Percentiles rank a stretch among this genome's conserved stretches.
These are phyloP conservation scores for Furcasterigmium sp. DNA, from an alignment of 2,329 filamentous ascomycete genomes.

Conservation along the genomic window DNA sequence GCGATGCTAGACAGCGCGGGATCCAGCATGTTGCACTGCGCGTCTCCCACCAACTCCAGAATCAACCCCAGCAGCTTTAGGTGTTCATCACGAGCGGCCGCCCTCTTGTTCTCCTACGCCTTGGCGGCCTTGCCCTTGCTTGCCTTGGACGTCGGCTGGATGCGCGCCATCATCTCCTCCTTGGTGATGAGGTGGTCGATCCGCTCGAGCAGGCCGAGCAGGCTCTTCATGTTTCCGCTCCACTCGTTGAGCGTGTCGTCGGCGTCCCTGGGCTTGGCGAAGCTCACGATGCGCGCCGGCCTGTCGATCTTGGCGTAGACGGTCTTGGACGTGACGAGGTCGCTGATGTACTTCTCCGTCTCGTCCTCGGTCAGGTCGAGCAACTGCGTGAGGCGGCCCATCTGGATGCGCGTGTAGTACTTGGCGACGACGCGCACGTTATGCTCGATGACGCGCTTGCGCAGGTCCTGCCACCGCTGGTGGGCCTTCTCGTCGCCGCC, in stretches of 20 bases:
- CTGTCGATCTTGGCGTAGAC: conserved; percentile 97
- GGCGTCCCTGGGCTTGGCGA: conserved; percentile 89
- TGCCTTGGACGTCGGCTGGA: conserved; percentile 55
- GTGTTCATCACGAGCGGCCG: neutral
- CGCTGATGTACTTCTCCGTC: conserved; percentile 98
- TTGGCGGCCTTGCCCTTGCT: conserved; percentile 31
- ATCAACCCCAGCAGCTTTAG: too few relatives aligned
- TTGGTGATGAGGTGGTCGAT: conserved; percentile 99
- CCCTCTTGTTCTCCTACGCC: conserved; percentile 20
- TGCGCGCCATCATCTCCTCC: conserved; percentile 99
- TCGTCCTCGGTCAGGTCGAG: conserved; percentile 91
- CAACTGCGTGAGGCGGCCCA: conserved; percentile 82
- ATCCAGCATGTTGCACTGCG: neutral
- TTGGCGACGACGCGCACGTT: conserved; percentile 97
- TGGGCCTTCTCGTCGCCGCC: conserved; percentile 72
- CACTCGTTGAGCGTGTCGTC: conserved; percentile 98
- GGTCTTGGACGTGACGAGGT: conserved; percentile 94
- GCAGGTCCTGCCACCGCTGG: conserved; percentile 86
- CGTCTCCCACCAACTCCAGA: too few relatives aligned
- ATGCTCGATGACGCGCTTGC: conserved; percentile 98
- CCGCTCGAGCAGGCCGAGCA: conserved; percentile 77
- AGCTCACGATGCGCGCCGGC: conserved; percentile 85
- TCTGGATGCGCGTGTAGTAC: conserved; percentile 97
- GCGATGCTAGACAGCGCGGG: too few relatives aligned
- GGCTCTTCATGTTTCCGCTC: conserved; percentile 96